Conservation (phyloP, 2,329 filamentous ascomycete species). For the Metarhizium brunneum region DNA sequence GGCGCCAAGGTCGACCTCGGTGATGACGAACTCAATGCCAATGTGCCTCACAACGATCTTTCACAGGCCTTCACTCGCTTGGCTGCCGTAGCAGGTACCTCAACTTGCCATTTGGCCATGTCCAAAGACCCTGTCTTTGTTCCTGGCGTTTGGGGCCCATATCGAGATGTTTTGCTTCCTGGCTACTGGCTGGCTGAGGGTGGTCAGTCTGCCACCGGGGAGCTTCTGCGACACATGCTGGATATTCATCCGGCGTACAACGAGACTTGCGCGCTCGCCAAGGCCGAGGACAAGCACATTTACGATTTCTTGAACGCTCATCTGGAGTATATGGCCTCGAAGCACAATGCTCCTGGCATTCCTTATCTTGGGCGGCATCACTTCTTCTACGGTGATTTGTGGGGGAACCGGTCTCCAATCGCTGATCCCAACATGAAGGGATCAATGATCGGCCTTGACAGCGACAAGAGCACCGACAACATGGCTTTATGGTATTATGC, state of each 20-base stretch:
- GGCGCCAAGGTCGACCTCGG: slow-evolving; percentile 82
- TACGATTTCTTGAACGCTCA: slow-evolving; percentile 93
- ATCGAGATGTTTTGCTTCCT: slow-evolving; percentile 86
- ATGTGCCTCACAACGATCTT: slow-evolving; percentile 70
- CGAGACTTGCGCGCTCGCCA: slow-evolving; percentile 67
- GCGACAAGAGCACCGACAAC: slow-evolving; percentile 77
- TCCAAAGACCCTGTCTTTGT: slow-evolving; percentile 90
- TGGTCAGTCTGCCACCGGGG: slow-evolving; percentile 91
- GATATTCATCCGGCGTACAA: slow-evolving; percentile 90
- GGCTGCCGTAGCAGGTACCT: slow-evolving; percentile 90
- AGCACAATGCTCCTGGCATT: slow-evolving; percentile 61
- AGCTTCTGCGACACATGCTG: slow-evolving; percentile 86
- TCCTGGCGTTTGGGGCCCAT: slow-evolving; percentile 92
- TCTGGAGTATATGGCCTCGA: slow-evolving; percentile 65
- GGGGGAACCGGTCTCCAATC: slow-evolving; percentile 91
- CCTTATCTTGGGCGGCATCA: slow-evolving; percentile 85
- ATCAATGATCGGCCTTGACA: slow-evolving; percentile 75
- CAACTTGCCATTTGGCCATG: slow-evolving; percentile 95
- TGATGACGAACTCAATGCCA: slow-evolving; percentile 54
- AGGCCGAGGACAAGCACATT: slow-evolving; percentile 77
- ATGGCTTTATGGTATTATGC: slow-evolving; percentile 90
- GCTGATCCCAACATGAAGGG: slow-evolving; percentile 92
- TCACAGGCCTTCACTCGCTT: slow-evolving; percentile 86
- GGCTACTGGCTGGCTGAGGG: slow-evolving; percentile 96
- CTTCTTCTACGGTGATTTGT: slow-evolving; percentile 98